A percentile compares a stretch with the other conserved stretches of the same genome.
Evolutionary conservation across 169 alveolate species (phyloP).

Genomic region (Eimeria falciformis): DNA sequence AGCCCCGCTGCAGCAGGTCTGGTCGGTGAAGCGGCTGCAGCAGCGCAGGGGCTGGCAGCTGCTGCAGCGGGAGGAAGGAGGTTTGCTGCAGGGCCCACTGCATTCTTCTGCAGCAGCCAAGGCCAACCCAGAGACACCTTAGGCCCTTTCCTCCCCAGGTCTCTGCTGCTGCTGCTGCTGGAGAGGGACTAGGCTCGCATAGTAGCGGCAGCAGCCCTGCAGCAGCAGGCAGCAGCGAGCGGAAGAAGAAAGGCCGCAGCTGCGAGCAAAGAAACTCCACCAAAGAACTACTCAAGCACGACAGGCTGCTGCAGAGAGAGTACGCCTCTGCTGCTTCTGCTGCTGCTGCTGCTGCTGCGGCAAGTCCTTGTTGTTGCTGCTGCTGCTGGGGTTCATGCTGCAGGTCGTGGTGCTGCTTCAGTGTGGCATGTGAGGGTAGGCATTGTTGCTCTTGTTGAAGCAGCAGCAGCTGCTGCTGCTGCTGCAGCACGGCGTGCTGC

Average conservation of each 20-base stretch:
- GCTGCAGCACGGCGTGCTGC: constrained; percentile 13
- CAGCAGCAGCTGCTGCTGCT: constrained; percentile 43
- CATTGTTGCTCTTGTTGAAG: constrained; percentile 21
- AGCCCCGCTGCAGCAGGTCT: constrained; percentile 19
- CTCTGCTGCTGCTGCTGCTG: constrained; percentile 46
- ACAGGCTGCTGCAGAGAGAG: constrained; percentile 37
- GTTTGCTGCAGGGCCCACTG: constrained; percentile 74
- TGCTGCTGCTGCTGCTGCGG: constrained; percentile 33
- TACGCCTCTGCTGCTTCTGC: constrained; percentile 63
- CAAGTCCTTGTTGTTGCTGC: constrained; percentile 6
- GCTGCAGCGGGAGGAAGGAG: constrained; percentile 73
- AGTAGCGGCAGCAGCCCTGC: constrained; percentile 74
- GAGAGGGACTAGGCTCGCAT: not conserved
- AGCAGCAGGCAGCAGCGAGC: constrained; percentile 73
- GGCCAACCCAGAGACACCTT: constrained; percentile 56
- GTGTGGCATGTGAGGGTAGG: not conserved
- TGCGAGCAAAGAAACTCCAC: constrained; percentile 61
- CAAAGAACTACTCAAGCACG: not conserved
- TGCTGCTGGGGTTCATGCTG: not conserved
- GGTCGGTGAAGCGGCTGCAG: constrained; percentile 49
- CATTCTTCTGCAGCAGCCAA: constrained; percentile 67
- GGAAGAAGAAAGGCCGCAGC: constrained; percentile 71
- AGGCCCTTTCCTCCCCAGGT: constrained; percentile 59
- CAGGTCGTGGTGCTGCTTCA: constrained; percentile 6
- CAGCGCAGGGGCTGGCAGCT: constrained; percentile 56